A percentile compares a stretch with the other conserved stretches of the same genome.
Conservation (phyloP, 2,329 filamentous ascomycete species). For the Bipolaris bicolor region DNA sequence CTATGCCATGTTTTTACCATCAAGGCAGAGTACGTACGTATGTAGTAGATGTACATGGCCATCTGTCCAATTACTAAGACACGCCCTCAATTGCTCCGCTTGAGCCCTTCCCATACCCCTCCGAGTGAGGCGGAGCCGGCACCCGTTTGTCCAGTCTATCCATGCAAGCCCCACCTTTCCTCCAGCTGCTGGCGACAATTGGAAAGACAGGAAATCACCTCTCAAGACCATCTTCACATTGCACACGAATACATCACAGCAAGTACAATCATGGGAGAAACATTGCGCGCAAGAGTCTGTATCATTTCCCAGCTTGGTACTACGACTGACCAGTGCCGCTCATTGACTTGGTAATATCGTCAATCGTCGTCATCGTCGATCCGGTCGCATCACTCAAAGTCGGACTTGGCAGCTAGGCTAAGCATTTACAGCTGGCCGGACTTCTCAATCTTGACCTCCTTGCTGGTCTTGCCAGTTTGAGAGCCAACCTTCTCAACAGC, state of each 20-base stretch:
- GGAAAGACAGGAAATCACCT: not conserved
- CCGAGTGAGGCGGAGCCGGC: conserved; percentile 13
- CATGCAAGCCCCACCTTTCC: not conserved
- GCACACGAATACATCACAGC: not conserved
- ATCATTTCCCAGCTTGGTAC: conserved; percentile 26
- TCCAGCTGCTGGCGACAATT: not conserved
- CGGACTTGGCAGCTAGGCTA: not conserved
- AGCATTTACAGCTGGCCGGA: conserved; percentile 31
- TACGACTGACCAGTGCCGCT: conserved; percentile 14
- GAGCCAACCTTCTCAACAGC: conserved; percentile 34
- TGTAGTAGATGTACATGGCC: conserved; percentile 9
- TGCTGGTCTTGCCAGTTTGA: conserved; percentile 26
- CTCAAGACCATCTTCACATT: not conserved
- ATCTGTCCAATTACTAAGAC: conserved; percentile 15
- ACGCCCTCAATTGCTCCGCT: conserved; percentile 23
- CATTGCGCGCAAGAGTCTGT: conserved; percentile 14
- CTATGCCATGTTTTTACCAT: conserved; percentile 10
- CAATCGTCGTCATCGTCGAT: conserved; percentile 15
- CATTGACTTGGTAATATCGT: conserved; percentile 15
- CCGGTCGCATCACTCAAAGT: conserved; percentile 1
- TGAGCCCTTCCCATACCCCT: conserved; percentile 14
- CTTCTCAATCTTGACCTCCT: conserved; percentile 33
- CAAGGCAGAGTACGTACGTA: too few relatives aligned
- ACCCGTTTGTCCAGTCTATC: too few relatives aligned
- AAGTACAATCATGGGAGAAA: not conserved